These are phyloP conservation scores for Cenococcum geophilum DNA, from an alignment of 495 filamentous ascomycete species.

Conservation along the genomic window DNA sequence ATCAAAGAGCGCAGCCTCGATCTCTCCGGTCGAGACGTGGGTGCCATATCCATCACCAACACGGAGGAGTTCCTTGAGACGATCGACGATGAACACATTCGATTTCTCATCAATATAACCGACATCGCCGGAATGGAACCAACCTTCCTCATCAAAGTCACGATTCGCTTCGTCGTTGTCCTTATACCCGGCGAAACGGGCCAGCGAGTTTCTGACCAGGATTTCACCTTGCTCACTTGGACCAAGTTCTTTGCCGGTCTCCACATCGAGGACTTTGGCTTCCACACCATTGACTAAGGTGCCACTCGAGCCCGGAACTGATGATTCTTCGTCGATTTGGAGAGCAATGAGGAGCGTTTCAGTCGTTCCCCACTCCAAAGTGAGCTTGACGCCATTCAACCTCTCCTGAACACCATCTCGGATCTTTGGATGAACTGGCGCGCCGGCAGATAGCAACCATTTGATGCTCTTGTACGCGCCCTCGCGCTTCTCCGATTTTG, in stretches of 20 bases:
- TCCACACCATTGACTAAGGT: slow-evolving; percentile 31
- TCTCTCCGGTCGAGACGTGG: slow-evolving; percentile 36
- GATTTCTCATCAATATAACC: slow-evolving; percentile 14
- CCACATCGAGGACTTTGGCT: slow-evolving; percentile 24
- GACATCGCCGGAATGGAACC: slow-evolving; percentile 2
- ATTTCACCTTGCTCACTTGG: slow-evolving; percentile 26
- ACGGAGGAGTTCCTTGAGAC: slow-evolving; percentile 40
- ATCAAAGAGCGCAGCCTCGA: slow-evolving; percentile 33
- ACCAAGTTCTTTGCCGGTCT: slow-evolving; percentile 23
- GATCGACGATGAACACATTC: slow-evolving; percentile 37
- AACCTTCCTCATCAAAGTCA: slow-evolving; percentile 3
- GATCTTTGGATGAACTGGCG: slow-evolving; percentile 28
- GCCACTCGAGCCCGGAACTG: slow-evolving; percentile 24
- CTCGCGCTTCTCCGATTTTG: slow-evolving; percentile 17
- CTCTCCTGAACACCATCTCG: slow-evolving; percentile 22
- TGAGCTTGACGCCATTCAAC: slow-evolving; percentile 23
- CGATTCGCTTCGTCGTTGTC: slow-evolving; percentile 4
- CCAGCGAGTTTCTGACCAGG: slow-evolving; percentile 24
- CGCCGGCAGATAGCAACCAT: slow-evolving; percentile 32
- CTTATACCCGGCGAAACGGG: slow-evolving; percentile 15
- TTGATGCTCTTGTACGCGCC: slow-evolving; percentile 21
- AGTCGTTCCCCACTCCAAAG: slow-evolving; percentile 30
- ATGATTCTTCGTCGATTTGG: slow-evolving; percentile 26
- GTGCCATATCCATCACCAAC: slow-evolving; percentile 34
- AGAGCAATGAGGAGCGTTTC: slow-evolving; percentile 32